Percentiles rank a stretch among this genome's conserved stretches.
These are phyloP conservation scores for Tilletia caries DNA, from an alignment of 1,284 basidiomycete species.

Conservation along the genomic window DNA sequence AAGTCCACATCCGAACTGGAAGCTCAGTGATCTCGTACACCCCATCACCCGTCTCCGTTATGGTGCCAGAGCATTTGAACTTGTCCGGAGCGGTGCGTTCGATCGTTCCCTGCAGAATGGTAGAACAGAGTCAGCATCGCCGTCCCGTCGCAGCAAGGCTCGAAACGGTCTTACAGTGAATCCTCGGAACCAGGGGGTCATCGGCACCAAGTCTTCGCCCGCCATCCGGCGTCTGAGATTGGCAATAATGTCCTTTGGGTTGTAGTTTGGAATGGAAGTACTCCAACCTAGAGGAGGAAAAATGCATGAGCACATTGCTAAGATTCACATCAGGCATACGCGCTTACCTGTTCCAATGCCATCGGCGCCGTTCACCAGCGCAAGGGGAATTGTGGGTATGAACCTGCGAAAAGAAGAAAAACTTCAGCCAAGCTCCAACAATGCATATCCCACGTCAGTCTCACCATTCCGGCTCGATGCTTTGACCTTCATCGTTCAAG, in stretches of 20 bases:
- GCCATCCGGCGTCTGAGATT: conserved; percentile 85
- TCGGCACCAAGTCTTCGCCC: conserved; percentile 75
- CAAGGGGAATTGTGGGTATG: conserved; percentile 81
- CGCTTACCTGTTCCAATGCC: conserved; percentile 83
- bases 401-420: conserved; percentile 57
- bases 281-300: conserved; percentile 69
- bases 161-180: conserved; percentile 58
- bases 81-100: conserved; percentile 76
- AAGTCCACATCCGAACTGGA: conserved; percentile 93
- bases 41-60: conserved; percentile 74
- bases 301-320: background rate
- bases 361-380: conserved; percentile 90
- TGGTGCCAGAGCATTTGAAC: conserved; percentile 77
- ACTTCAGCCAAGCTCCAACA: background rate
- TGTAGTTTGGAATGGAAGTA: conserved; percentile 87
- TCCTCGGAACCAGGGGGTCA: conserved; percentile 96
- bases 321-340: too few species aligned
- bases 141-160: background rate
- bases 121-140: background rate
- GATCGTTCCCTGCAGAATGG: conserved; percentile 65
- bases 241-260: conserved; percentile 82
- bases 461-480: conserved; percentile 84
- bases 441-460: too few species aligned
- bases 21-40: conserved; percentile 94
- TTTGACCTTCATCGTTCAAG: conserved; percentile 79